Evolutionary conservation across 805 yeast genomes (phyloP).

Genomic region (Naumovozyma castellii): DNA sequence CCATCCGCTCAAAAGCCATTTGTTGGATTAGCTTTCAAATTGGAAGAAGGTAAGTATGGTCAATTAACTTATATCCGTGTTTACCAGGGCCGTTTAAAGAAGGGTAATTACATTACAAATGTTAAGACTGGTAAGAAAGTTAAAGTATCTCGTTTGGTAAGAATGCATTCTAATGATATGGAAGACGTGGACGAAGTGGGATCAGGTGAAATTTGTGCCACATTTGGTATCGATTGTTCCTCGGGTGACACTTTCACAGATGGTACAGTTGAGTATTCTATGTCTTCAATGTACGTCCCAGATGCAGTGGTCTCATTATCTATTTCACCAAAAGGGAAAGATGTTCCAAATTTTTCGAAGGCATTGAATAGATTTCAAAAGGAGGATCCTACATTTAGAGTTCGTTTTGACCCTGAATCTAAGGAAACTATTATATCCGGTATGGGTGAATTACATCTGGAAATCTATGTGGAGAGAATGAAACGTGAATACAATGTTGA

Average conservation of each 20-base stretch:
- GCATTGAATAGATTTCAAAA: slow-evolving; percentile 96
- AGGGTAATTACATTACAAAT: slow-evolving; percentile 82
- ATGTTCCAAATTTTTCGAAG: slow-evolving; percentile 82
- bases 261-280: slow-evolving; percentile 68
- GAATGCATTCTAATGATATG: slow-evolving; percentile 99
- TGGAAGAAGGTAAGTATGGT: slow-evolving; percentile 97
- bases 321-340: slow-evolving; percentile 79
- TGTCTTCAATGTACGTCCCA: slow-evolving; percentile 98
- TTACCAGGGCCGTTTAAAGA: slow-evolving; percentile 88
- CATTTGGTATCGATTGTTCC: slow-evolving; percentile 97
- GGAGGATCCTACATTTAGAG: slow-evolving; percentile 98
- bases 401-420: slow-evolving; percentile 80
- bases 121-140: slow-evolving; percentile 88
- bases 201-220: slow-evolving; percentile 98
- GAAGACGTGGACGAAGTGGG: slow-evolving; percentile 94
- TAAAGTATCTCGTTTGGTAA: slow-evolving; percentile 85
- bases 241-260: slow-evolving; percentile 97
- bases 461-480: slow-evolving; percentile 96
- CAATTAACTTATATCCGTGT: slow-evolving; percentile 95
- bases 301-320: slow-evolving; percentile 96
- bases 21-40: slow-evolving; percentile 95
- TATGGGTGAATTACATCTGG: slow-evolving; percentile 96
- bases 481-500: slow-evolving; percentile 94
- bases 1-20: slow-evolving; percentile 73
- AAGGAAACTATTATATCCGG: slow-evolving; percentile 88